Evolutionary conservation across 805 yeast species (phyloP).

Genomic region (Yueomyces sinensis): DNA sequence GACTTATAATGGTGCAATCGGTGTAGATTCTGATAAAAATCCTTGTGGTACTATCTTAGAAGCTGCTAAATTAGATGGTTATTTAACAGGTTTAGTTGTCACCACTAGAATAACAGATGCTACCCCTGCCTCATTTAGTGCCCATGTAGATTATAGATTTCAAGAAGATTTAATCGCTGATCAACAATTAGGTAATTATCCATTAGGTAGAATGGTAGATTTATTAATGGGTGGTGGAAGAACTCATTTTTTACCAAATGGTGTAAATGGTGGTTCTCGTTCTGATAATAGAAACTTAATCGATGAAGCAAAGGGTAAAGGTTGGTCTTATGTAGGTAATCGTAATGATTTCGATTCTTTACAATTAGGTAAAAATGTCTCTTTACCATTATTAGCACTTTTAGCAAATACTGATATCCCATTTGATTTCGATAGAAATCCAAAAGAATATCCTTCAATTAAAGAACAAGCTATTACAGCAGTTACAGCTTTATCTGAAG

Average conservation of each 20-base stretch:
- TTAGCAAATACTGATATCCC: slow-evolving; percentile 72
- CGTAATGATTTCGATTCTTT: slow-evolving; percentile 46
- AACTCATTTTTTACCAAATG: slow-evolving; percentile 44
- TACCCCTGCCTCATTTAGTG: slow-evolving; percentile 80
- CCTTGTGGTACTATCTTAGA: slow-evolving; percentile 87
- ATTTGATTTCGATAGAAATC: slow-evolving; percentile 66
- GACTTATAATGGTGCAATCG: slow-evolving; percentile 83
- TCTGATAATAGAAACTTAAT: slow-evolving; percentile 57
- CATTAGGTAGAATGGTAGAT: slow-evolving; percentile 70
- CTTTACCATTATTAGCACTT: slow-evolving; percentile 65
- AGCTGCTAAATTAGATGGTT: slow-evolving; percentile 73
- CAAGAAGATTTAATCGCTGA: slow-evolving; percentile 80
- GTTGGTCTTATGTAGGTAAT: slow-evolving; percentile 53
- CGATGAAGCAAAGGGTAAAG: slow-evolving; percentile 38
- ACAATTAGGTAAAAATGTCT: slow-evolving; percentile 44
- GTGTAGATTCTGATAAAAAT: slow-evolving; percentile 50
- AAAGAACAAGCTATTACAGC: slow-evolving; percentile 72
- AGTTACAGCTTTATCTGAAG: slow-evolving; percentile 48
- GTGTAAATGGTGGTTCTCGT: slow-evolving; percentile 41
- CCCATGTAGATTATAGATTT: slow-evolving; percentile 64
- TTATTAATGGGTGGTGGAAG: slow-evolving; percentile 87
- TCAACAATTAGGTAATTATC: slow-evolving; percentile 74
- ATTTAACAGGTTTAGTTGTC: slow-evolving; percentile 78
- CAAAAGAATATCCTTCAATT: slow-evolving; percentile 52
- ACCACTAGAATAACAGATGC: slow-evolving; percentile 91